phyloP scores from a whole-genome alignment of 106 monocot species.

The Amphibolis antarctica region DNA sequence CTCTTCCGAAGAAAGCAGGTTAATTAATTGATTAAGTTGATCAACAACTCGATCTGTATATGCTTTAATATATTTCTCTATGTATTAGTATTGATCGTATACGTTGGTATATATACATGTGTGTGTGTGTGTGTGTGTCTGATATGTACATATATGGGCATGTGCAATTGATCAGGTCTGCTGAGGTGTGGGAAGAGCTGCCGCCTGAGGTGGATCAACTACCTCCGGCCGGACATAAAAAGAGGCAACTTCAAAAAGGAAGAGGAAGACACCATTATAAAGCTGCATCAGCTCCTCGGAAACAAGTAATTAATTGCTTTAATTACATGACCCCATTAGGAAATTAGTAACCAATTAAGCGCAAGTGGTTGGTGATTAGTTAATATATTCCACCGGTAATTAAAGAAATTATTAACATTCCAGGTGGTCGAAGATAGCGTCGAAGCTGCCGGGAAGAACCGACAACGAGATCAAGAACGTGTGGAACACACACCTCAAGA shows the following conservation, averaged over 20 bases:
- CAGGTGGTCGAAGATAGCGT: conserved; percentile 74
- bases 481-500: conserved; percentile 87
- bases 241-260: conserved; percentile 59
- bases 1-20: conserved; percentile 77
- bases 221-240: conserved; percentile 68
- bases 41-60: too few species aligned
- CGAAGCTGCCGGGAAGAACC: conserved; percentile 57
- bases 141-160: too few species aligned
- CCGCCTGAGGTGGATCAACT: conserved; percentile 78
- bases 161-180: too few species aligned
- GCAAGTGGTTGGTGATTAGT: background rate
- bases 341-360: background rate
- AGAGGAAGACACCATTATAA: conserved; percentile 68
- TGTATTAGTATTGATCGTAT: too few species aligned
- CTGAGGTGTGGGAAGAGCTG: conserved; percentile 87
- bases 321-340: background rate
- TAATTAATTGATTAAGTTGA: too few species aligned
- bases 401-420: too few species aligned
- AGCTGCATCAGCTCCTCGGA: conserved; percentile 48
- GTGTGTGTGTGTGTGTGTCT: too few species aligned
- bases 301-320: conserved; percentile 41
- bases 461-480: conserved; percentile 91
- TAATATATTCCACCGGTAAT: background rate
- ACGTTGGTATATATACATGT: too few species aligned
- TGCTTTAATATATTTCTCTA: too few species aligned